Evolutionary conservation across 352 stramenopile species (phyloP), one percentile per base, ranked within the genome.

Genomic region (Pythium pectinolyticum): DNA sequence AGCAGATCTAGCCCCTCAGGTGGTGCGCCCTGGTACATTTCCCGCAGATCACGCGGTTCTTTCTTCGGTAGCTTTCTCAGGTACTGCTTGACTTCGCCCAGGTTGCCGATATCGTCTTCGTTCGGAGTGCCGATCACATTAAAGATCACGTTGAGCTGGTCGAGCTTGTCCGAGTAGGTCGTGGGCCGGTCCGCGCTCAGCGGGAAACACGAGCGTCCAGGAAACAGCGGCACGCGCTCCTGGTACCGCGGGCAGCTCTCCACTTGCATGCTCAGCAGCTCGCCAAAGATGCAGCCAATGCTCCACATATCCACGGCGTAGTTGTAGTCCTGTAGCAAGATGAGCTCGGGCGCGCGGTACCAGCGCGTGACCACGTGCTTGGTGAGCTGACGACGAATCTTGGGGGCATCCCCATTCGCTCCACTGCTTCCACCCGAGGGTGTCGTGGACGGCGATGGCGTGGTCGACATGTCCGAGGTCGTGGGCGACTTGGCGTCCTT

Each of bases 271-370:
- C 85, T 95, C 32, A 95, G 55, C 9, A 95, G 67, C 62, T 95
- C 86, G 10, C 81, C 86, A 58, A 95, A 93, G 72, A 95, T 95
- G 82, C 97, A 99, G 10, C 98, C 97, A 45, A 99, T 71, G 50
- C 95, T 99, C 97, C 98, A 99, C 84, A 99, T 98, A 74, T 99
- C 98, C 62, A 99, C 98, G 12, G 95, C 90, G 46, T 95, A 94
- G 54, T 84, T 94, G 76, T 99, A 99, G 47, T 96, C 82, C 61
- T 98, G 92, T 43, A 98, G 92, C 35, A 99, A 70, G 71, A 99
- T 99, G 4, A 99, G 82, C 72, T 99, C 97, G 3, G 97, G 97
- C 0, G 89, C 90, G 35, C 97, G 82, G 75, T 99, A 99, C 95
- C 96, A 99, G n/a, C 97, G 78, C 58, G 97, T 99, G 1, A 99